phyloP scores from a whole-genome alignment of 2,329 filamentous ascomycete genomes.

The Pseudogymnoascus sp. region DNA sequence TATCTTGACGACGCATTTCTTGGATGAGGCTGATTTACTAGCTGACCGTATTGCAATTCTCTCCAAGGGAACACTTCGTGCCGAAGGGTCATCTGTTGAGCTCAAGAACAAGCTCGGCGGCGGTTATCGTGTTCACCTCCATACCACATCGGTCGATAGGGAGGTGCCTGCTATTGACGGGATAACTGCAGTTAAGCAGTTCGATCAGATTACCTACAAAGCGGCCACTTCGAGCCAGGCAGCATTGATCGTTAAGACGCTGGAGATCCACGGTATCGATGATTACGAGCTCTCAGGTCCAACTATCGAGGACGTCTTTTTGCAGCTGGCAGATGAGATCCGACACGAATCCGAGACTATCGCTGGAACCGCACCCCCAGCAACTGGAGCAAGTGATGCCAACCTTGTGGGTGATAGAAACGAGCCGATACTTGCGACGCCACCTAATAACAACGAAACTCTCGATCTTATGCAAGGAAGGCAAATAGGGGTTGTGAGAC shows the following conservation, averaged over 20 bases:
- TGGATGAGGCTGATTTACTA: constrained; percentile 86
- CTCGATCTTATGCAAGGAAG: constrained; percentile 60
- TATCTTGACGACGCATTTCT: constrained; percentile 83
- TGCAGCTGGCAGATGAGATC: constrained; percentile 77
- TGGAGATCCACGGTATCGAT: constrained; percentile 59
- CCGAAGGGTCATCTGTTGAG: constrained; percentile 75
- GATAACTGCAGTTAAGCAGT: constrained; percentile 49
- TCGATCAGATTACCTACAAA: constrained; percentile 67
- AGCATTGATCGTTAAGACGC: constrained; percentile 59
- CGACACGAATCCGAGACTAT: constrained; percentile 39
- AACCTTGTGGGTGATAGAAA: constrained; percentile 10
- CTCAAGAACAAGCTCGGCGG: constrained; percentile 76
- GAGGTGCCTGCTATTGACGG: constrained; percentile 43
- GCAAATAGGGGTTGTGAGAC: constrained; percentile 60
- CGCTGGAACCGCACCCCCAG: constrained; percentile 14
- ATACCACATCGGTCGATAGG: constrained; percentile 45
- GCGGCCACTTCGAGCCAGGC: constrained; percentile 63
- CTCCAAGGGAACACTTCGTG: constrained; percentile 75
- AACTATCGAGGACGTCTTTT: constrained; percentile 87
- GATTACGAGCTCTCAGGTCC: constrained; percentile 84
- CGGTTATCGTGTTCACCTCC: constrained; percentile 75
- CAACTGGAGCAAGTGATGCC: constrained; percentile 13
- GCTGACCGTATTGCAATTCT: constrained; percentile 84
- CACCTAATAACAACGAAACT: background rate
- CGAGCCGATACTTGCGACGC: background rate